A percentile compares a stretch with the other conserved stretches of the same genome.
Conservation (phyloP, 2,329 filamentous ascomycete genomes). For the Neonectria punicea region DNA sequence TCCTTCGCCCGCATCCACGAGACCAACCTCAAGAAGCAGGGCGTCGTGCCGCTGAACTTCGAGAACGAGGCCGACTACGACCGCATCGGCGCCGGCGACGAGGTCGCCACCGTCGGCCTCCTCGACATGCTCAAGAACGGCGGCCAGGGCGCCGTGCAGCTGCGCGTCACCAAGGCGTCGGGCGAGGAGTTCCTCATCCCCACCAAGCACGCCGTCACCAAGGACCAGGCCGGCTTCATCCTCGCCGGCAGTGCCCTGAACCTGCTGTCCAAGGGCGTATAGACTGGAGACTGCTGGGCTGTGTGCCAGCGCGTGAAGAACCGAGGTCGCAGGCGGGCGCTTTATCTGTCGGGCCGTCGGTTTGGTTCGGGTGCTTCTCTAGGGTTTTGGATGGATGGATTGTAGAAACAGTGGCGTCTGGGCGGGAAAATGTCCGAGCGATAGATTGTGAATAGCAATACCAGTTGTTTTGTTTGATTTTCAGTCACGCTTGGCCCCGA, state of each 20-base stretch:
- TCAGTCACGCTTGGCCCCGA: not conserved
- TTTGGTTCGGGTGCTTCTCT: conserved; percentile 13
- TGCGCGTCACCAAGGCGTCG: conserved; percentile 70
- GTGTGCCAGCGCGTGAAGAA: not conserved
- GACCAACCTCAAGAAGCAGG: conserved; percentile 97
- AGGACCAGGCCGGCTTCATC: conserved; percentile 92
- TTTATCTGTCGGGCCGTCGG: conserved; percentile 1
- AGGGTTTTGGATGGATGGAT: conserved; percentile 26
- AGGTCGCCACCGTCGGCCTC: conserved; percentile 83
- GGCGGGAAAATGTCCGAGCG: conserved; percentile 40
- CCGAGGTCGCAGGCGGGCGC: not conserved
- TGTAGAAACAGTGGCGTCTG: conserved; percentile 39
- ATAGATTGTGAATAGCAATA: conserved; percentile 44
- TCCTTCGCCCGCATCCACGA: conserved; percentile 93
- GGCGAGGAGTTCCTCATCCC: conserved; percentile 76
- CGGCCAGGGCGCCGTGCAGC: conserved; percentile 79
- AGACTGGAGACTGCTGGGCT: conserved; percentile 5
- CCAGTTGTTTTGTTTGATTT: conserved; percentile 35
- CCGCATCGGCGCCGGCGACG: conserved; percentile 82
- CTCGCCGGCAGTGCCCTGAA: conserved; percentile 95
- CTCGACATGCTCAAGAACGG: conserved; percentile 82
- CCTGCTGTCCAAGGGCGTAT: conserved; percentile 74
- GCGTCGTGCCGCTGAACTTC: conserved; percentile 93
- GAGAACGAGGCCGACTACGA: conserved; percentile 90
- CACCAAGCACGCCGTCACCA: conserved; percentile 88